Evolutionary conservation across 2,329 filamentous ascomycete genomes (phyloP), one percentile per base, ranked within the genome.

Genomic region (Alternaria brassicae): DNA sequence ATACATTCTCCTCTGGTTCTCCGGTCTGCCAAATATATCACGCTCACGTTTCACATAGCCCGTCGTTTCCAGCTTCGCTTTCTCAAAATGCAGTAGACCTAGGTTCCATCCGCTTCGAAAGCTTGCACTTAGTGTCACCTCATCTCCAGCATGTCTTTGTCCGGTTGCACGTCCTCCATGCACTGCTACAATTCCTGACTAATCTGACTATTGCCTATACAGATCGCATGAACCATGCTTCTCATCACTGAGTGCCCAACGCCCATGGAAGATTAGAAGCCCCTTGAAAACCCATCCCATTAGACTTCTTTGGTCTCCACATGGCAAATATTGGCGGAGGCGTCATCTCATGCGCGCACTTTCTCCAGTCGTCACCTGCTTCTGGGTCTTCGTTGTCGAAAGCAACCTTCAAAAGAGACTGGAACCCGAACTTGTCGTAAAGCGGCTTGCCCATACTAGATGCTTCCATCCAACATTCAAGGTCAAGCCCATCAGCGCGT

Each of bases 381-480:
- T 65, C 57, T 23, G 50, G 57, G 40, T 53, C 64, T 3, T 71
- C 67, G 15, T 63, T 75, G 37, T 76, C 73, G 50, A 76, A 75
- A 13, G 62, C 65, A 27, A 77, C 58, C 56, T 72, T 74, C 32
- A 74, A 53, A 5, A 77, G 54, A 7, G 67, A 59, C 27, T 63
- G 65, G 48, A 74, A 77, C 0, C 66, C 68, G 32, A 74, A 71
- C 48, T 73, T 72, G 36, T 74, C 72, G 56, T 80, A 80, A 12
- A 80, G 59, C 27, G 68, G 66, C 53, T 72, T 76, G 2, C 78
- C 78, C 67, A 76, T 75, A 2, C 58, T 53, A 17, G 74, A 76
- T 2, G 77, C 73, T 57, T 79, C 78, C 62, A 79, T 68, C 74
- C 75, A 80, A 39, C 75, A 72, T 41, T 78, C 74, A 21, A 79